A percentile compares a stretch with the other conserved stretches of the same genome.
phyloP scores from a whole-genome alignment of 257 asterid species.

The Capsicum chinense region DNA sequence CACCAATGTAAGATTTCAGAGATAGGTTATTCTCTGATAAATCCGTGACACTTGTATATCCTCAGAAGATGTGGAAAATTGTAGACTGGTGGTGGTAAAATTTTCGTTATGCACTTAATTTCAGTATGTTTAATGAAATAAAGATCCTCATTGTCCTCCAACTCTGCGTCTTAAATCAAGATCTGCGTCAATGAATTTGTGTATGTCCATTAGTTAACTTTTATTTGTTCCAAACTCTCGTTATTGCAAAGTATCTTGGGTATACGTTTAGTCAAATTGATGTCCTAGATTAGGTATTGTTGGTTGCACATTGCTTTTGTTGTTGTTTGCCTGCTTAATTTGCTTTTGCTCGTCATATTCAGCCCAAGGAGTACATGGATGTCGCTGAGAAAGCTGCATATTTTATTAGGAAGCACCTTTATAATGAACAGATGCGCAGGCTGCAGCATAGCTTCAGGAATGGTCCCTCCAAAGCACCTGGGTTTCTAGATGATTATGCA shows the following conservation, averaged over 20 bases:
- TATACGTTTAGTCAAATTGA: not conserved
- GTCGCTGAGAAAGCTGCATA: slow-evolving; percentile 85
- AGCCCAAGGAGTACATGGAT: slow-evolving; percentile 85
- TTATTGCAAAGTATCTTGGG: not conserved
- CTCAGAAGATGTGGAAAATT: not conserved
- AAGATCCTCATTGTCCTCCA: not conserved
- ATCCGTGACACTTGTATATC: not conserved
- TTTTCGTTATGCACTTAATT: not conserved
- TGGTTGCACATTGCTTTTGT: not conserved
- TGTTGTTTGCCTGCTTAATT: slow-evolving; percentile 27
- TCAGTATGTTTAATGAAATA: not conserved
- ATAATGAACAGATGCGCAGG: slow-evolving; percentile 57
- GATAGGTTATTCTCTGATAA: not conserved
- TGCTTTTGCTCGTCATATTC: slow-evolving; percentile 24
- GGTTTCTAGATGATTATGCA: slow-evolving; percentile 87
- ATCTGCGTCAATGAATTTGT: not conserved
- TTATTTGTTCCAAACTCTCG: not conserved
- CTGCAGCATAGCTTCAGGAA: slow-evolving; percentile 91
- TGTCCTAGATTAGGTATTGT: not conserved
- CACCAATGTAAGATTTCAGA: slow-evolving; percentile 57
- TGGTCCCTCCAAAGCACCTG: slow-evolving; percentile 93
- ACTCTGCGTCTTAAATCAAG: not conserved
- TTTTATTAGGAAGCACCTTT: slow-evolving; percentile 75
- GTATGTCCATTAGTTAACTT: not conserved
- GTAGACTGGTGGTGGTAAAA: not conserved